Base-by-base conservation (phyloP, 371 early-diverging fungal species). In the Rhizopus arrhizus region DNA sequence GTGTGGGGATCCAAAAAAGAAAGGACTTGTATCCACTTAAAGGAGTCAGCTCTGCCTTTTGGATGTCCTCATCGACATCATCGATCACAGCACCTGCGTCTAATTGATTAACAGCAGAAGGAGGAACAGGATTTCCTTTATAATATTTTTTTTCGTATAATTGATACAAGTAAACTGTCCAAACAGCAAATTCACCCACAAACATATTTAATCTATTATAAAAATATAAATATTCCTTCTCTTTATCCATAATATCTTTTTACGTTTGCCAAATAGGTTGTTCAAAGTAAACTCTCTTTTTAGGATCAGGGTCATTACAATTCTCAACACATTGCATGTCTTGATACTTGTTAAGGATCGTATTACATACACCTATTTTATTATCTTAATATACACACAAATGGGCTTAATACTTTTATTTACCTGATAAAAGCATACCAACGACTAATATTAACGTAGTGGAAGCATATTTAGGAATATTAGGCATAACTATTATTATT, bases 261-360 rank as follows among this genome's bases (percentile, higher is more conserved):
- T 75, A 80, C 80, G 96, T 95, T 83, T 97, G 96, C 93, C 92
- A 95, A 13, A 95, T 81, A n/a, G 98, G 98, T 74, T 97, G 98
- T 73, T 95, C 96, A 84, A 93, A 97, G 66, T 87, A 82, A 48
- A 85, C 70, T 43, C 82, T 79, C 28, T 88, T 84, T n/a, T 66
- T 61, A 3, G 88, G 84, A 66, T 94, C 89, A 8, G 91, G 87
- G 69, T 83, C 88, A 59, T 89, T 82, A 66, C 96, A 97, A 75
- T 93, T 89, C 15, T 72, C 84, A 35, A 96, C 92, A 78, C 98
- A 97, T 59, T 90, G 89, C 79, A 86, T 85, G 70, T 94, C 92
- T 75, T 93, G 93, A 56, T 85, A 85, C 71, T 94, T 94, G 59
- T 86, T 88, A 47, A 94, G 75, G 61, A 94, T 80, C 38, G 94